Conservation (phyloP, 2,329 filamentous ascomycete species). For the Chrysosporium keratinophilum region DNA sequence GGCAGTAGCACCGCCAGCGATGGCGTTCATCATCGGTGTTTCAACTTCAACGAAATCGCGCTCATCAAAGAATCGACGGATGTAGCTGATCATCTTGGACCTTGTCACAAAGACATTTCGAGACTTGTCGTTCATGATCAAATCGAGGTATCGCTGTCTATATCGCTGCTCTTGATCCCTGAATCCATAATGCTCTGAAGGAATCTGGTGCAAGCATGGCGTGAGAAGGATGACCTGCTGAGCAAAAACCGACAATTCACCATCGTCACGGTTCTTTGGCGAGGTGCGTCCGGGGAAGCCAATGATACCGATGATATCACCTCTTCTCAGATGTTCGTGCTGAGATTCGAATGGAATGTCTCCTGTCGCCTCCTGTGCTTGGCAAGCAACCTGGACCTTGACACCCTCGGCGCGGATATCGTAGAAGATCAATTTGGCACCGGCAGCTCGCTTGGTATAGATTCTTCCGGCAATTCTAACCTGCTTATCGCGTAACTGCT, state of each 20-base stretch:
- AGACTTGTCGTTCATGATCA: slow-evolving; percentile 90
- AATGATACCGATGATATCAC: slow-evolving; percentile 83
- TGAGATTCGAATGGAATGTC: slow-evolving; percentile 69
- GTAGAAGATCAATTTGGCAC: slow-evolving; percentile 84
- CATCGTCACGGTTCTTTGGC: slow-evolving; percentile 78
- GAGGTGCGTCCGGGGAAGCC: slow-evolving; percentile 76
- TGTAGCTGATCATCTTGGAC: slow-evolving; percentile 77
- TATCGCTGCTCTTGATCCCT: slow-evolving; percentile 90
- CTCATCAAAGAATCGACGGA: slow-evolving; percentile 79
- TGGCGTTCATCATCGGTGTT: slow-evolving; percentile 94
- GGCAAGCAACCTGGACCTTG: slow-evolving; percentile 85
- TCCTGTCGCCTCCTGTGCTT: slow-evolving; percentile 65
- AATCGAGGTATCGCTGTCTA: slow-evolving; percentile 85
- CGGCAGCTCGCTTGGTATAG: slow-evolving; percentile 73
- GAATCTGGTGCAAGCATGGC: slow-evolving; percentile 83
- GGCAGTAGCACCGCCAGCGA: slow-evolving; percentile 89
- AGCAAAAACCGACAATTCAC: slow-evolving; percentile 90
- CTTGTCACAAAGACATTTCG: slow-evolving; percentile 75
- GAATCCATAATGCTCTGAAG: slow-evolving; percentile 79
- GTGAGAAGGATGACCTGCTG: slow-evolving; percentile 74
- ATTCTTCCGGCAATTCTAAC: slow-evolving; percentile 75
- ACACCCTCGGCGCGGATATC: slow-evolving; percentile 66
- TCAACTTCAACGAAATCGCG: slow-evolving; percentile 88
- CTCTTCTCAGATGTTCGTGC: slow-evolving; percentile 78
- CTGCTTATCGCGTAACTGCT: slow-evolving; percentile 63